Conservation (phyloP, 805 yeast species). For the Lachancea lanzarotensis region DNA sequence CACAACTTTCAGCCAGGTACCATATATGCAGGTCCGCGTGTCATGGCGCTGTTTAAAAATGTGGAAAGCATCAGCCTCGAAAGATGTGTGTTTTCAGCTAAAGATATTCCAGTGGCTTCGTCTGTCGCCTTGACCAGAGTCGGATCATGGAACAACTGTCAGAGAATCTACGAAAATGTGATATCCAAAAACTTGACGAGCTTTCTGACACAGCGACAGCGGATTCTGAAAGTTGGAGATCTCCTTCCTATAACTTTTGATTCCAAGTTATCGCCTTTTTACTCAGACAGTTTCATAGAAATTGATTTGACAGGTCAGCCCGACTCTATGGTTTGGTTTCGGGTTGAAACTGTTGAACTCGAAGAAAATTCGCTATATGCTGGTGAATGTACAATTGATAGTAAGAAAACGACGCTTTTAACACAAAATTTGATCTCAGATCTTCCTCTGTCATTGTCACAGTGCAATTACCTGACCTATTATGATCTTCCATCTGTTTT, state of each 20-base stretch:
- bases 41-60: constrained; percentile 16
- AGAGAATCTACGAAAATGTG: constrained; percentile 23
- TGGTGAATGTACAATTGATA: constrained; percentile 54
- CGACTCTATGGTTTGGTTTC: constrained; percentile 82
- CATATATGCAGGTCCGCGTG: constrained; percentile 24
- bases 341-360: constrained; percentile 44
- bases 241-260: constrained; percentile 75
- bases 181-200: constrained; percentile 53
- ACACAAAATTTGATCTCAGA: constrained; percentile 53
- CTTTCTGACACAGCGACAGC: constrained; percentile 49
- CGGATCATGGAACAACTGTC: constrained; percentile 25
- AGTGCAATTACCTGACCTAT: constrained; percentile 41
- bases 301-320: constrained; percentile 32
- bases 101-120: constrained; percentile 17
- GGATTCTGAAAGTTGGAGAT: constrained; percentile 62
- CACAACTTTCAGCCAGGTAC: constrained; percentile 11
- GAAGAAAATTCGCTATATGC: constrained; percentile 16
- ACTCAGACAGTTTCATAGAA: constrained; percentile 8
- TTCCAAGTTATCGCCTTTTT: constrained; percentile 16
- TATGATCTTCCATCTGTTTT: constrained; percentile 39
- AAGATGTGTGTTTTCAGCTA: constrained; percentile 4
- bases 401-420: constrained; percentile 58
- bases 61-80: constrained; percentile 7
- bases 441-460: constrained; percentile 29
- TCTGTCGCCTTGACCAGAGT: constrained; percentile 24